Base-by-base conservation (phyloP, 169 alveolate species). In the Eimeria tenella region DNA sequence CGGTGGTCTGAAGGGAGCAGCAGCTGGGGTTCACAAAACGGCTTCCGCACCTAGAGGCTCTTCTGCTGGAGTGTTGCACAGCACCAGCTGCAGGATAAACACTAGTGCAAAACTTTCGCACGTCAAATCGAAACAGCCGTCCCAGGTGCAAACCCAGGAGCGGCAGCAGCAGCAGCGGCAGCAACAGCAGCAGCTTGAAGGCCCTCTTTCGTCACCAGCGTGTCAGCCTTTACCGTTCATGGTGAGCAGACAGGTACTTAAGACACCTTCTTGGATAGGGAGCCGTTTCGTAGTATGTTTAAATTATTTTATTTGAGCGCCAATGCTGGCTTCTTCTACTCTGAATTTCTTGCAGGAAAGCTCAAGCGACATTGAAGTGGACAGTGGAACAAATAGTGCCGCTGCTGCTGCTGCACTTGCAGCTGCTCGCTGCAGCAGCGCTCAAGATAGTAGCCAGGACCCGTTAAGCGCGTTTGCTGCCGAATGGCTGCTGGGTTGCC, bases 361-460 rank as follows among this genome's bases (percentile, higher is more conserved):
- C 42, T 13, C 62, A 60, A 4, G 79, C 21, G 91, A 42, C 60
- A 7, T 83, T 13, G 91, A 42, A 75, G 31, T 15, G 31, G 77
- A n/a, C 77, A 68, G 31, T 23, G 79, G 21, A 42, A 8, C 91
- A 4, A 75, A 50, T 21, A 4, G 23, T 62, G 77, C 52, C 13
- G 88, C 91, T 83, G 91, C 91, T 83, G 91, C 91, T 83, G 91
- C 91, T 11, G 74, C 91, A n/a, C 62, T 83, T 9, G 91, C 91
- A 23, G 91, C 77, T 56, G 77, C 68, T 17, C 91, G 79, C 91
- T 60, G 90, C 75, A 82, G 62, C 91, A 83, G 91, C 62, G n/a
- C 11, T 23, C 11, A n/a, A 19, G 68, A 68, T 68, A 79, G 88
- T 73, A 58, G 52, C 71, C 17, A 68, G n/a, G 91, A 65, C 31